These are phyloP conservation scores for Neoarthrinium moseri DNA, from an alignment of 2,329 filamentous ascomycete species.

Conservation along the genomic window DNA sequence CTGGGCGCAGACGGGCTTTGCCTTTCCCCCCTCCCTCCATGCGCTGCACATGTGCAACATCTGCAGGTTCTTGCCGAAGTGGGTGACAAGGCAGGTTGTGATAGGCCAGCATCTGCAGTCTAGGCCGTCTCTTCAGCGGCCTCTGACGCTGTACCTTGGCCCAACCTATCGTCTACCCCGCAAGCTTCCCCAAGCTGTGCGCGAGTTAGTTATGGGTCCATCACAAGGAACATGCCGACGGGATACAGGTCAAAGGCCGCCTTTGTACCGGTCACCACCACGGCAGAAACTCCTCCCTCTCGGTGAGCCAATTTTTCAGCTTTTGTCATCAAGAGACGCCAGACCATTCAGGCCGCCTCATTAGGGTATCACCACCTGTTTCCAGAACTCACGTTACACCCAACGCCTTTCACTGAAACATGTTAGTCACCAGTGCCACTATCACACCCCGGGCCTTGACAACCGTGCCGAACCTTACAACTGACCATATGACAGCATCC, in stretches of 20 bases:
- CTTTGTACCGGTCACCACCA: too few relatives aligned
- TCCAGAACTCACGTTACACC: background rate
- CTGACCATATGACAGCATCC: background rate
- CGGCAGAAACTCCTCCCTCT: too few relatives aligned
- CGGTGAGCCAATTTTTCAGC: too few relatives aligned
- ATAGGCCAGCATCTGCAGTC: background rate
- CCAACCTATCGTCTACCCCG: too few relatives aligned
- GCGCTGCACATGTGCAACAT: background rate
- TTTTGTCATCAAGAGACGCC: too few relatives aligned
- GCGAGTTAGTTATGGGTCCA: too few relatives aligned
- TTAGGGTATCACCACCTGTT: background rate
- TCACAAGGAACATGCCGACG: too few relatives aligned
- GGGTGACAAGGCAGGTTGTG: background rate
- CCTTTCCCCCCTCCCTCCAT: background rate
- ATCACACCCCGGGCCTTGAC: background rate
- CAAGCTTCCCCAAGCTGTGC: too few relatives aligned
- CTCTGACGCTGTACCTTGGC: too few relatives aligned
- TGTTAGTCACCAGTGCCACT: conserved; percentile 6
- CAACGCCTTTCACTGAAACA: conserved; percentile 3
- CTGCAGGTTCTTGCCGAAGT: conserved; percentile 5
- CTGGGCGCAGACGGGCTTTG: too few relatives aligned
- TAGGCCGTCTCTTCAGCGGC: background rate
- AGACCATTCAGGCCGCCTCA: too few relatives aligned
- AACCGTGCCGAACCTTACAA: conserved; percentile 1
- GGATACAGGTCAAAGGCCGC: too few relatives aligned